These are phyloP conservation scores for Garcia nutans DNA, from an alignment of 345 rosid species.

Conservation along the genomic window DNA sequence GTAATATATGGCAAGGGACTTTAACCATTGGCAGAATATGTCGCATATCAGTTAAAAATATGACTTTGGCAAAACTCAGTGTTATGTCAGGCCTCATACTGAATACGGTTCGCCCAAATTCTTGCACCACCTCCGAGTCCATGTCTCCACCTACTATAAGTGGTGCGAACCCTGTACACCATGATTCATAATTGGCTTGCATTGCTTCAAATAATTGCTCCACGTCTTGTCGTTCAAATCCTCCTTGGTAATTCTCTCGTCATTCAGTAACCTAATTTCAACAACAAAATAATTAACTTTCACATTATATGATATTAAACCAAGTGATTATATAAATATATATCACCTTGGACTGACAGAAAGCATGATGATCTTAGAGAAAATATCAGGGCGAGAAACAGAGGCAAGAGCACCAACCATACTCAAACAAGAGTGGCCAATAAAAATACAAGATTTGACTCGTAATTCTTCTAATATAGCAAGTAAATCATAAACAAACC, in stretches of 20 bases:
- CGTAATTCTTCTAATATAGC: constrained; percentile 13
- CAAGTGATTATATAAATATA: no score
- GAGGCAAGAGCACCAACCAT: constrained; percentile 22
- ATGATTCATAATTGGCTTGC: constrained; percentile 3
- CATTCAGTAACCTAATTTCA: background rate
- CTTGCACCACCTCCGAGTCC: constrained; percentile 8
- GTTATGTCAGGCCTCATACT: constrained; percentile 13
- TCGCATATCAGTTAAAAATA: background rate
- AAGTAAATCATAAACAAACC: constrained; percentile 16
- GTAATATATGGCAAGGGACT: background rate
- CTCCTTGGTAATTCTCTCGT: background rate
- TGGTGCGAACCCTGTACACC: constrained; percentile 14
- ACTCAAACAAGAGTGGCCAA: background rate
- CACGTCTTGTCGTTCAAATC: background rate
- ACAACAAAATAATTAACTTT: background rate
- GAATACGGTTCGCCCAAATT: background rate
- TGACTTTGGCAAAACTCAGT: background rate
- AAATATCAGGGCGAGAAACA: constrained; percentile 11
- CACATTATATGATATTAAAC: no score
- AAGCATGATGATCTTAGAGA: constrained; percentile 18
- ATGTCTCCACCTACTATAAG: background rate
- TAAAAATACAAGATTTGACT: constrained; percentile 10
- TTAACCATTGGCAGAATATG: background rate
- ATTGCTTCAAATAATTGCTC: constrained; percentile 11
- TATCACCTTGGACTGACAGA: constrained; percentile 21